Percentiles rank a stretch among this genome's conserved stretches.
Evolutionary conservation across 768 basidiomycete species (phyloP).

Genomic region (Lactarius hatsudake): DNA sequence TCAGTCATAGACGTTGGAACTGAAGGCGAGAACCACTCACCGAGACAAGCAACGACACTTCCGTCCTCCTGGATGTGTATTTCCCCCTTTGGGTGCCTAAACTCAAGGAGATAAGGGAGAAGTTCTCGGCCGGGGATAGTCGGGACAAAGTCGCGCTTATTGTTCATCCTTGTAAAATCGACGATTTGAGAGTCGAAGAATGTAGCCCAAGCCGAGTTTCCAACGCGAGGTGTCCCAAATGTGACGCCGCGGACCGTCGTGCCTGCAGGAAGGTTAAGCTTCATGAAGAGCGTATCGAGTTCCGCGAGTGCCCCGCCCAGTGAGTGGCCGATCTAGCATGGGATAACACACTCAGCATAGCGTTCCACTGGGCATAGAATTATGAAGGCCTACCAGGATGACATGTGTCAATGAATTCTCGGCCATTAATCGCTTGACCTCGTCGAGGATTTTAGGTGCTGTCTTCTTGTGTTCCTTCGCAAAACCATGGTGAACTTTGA

Average conservation of each 20-base stretch:
- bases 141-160: slow-evolving; percentile 21
- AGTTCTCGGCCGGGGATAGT: slow-evolving; percentile 16
- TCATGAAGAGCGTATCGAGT: slow-evolving; percentile 24
- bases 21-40: background rate
- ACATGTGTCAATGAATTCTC: slow-evolving; percentile 15
- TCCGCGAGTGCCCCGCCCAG: slow-evolving; percentile 27
- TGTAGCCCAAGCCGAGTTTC: slow-evolving; percentile 12
- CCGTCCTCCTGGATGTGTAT: slow-evolving; percentile 21
- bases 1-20: background rate
- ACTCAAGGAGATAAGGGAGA: slow-evolving; percentile 18
- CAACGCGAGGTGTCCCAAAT: slow-evolving; percentile 27
- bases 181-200: slow-evolving; percentile 23
- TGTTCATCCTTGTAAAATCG: slow-evolving; percentile 25
- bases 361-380: background rate
- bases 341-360: background rate
- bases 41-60: slow-evolving; percentile 12
- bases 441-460: slow-evolving; percentile 20
- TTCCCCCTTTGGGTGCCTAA: slow-evolving; percentile 19
- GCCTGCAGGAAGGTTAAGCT: slow-evolving; percentile 24
- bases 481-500: slow-evolving; percentile 20
- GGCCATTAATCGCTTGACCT: slow-evolving; percentile 22
- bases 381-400: slow-evolving; percentile 13
- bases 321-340: slow-evolving; percentile 16
- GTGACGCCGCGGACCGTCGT: slow-evolving; percentile 25
- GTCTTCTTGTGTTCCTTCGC: slow-evolving; percentile 24